Percentiles rank a stretch among this genome's conserved stretches.
These are phyloP conservation scores for Sporothrix schenckii DNA, from an alignment of 2,329 filamentous ascomycete genomes.

Conservation along the genomic window DNA sequence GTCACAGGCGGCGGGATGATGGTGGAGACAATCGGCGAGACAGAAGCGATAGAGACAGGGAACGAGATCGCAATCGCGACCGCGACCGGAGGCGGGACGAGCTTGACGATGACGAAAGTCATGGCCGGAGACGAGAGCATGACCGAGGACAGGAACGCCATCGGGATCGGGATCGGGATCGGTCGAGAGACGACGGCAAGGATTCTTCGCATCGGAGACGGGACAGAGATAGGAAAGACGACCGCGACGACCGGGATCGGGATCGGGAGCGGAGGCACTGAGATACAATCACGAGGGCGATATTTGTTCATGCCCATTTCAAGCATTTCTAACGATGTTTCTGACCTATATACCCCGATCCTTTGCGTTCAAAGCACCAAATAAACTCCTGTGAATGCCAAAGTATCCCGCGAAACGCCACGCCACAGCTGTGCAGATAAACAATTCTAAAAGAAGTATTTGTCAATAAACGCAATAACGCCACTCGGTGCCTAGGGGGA, in stretches of 20 bases:
- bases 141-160: too few species aligned
- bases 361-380: background rate
- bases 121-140: constrained; percentile 36
- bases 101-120: constrained; percentile 33
- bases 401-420: constrained; percentile 15
- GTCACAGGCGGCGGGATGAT: constrained; percentile 38
- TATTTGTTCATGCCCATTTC: background rate
- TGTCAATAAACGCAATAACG: background rate
- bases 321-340: background rate
- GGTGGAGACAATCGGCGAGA: background rate
- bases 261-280: constrained; percentile 6
- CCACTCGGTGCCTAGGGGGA: background rate
- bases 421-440: background rate
- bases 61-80: constrained; percentile 36
- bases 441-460: background rate
- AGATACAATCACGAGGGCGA: background rate
- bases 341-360: background rate
- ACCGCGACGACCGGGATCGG: background rate
- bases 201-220: constrained; percentile 31
- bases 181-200: constrained; percentile 14
- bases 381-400: background rate
- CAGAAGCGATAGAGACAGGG: constrained; percentile 34
- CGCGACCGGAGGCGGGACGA: constrained; percentile 37
- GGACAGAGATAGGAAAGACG: constrained; percentile 21
- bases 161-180: constrained; percentile 21